A percentile compares a stretch with the other conserved stretches of the same genome.
Conservation (phyloP, 371 early-diverging fungal species). For the Rhizomucor pusillus region DNA sequence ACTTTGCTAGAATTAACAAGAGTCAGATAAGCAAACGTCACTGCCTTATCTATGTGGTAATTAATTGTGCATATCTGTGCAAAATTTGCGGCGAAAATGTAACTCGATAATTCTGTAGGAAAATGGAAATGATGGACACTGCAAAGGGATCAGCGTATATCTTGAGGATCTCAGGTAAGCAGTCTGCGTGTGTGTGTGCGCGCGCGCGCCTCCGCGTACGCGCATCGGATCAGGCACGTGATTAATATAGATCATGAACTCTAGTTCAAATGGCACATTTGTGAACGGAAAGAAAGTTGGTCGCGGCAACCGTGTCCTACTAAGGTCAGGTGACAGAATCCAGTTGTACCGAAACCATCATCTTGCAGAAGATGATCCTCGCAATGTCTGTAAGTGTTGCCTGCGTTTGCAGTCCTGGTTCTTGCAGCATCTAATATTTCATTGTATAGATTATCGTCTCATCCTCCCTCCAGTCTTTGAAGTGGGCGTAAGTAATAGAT, state of each 20-base stretch:
- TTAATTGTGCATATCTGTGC: neutral
- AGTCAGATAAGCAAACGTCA: neutral
- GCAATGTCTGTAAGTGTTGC: slow-evolving; percentile 28
- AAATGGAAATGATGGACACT: slow-evolving; percentile 24
- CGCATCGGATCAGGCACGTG: neutral
- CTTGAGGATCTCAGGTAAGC: slow-evolving; percentile 43
- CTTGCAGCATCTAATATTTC: slow-evolving; percentile 20
- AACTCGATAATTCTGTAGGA: slow-evolving; percentile 25
- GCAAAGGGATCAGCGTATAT: slow-evolving; percentile 37
- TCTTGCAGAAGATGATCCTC: slow-evolving; percentile 14
- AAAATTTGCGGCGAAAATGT: no score
- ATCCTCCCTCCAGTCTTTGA: slow-evolving; percentile 21
- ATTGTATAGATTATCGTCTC: slow-evolving; percentile 19
- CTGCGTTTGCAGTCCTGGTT: no score
- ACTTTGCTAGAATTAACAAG: neutral
- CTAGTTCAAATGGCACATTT: slow-evolving; percentile 76
- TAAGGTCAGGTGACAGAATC: slow-evolving; percentile 65
- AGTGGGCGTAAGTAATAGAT: slow-evolving; percentile 18
- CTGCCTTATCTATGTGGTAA: slow-evolving; percentile 1
- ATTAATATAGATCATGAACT: slow-evolving; percentile 12
- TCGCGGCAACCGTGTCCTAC: slow-evolving; percentile 39
- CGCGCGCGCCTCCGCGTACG: no score
- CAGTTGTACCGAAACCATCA: slow-evolving; percentile 46
- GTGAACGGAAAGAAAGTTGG: slow-evolving; percentile 62
- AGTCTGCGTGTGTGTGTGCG: no score